Percentiles rank a stretch among this genome's conserved stretches.
Conservation (phyloP, 2,329 filamentous ascomycete genomes). For the Celoporthe dispersa region DNA sequence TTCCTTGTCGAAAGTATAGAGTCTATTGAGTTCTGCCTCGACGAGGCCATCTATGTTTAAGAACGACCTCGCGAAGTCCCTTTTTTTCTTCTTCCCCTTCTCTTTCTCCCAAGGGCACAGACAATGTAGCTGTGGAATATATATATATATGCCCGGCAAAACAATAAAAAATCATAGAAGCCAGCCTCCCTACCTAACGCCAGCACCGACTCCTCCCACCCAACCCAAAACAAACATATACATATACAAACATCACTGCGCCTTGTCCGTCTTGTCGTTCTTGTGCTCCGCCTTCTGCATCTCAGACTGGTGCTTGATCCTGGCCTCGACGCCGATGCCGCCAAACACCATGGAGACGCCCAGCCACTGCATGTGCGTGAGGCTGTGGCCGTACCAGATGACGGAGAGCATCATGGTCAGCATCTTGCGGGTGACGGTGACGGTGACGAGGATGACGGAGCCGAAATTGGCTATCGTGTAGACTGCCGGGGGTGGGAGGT, state of each 20-base stretch:
- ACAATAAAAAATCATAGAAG: neutral
- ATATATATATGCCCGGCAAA: neutral
- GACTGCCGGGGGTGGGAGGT: slow-evolving; percentile 51
- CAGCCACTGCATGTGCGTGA: slow-evolving; percentile 89
- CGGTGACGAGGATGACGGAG: slow-evolving; percentile 88
- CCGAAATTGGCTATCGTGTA: slow-evolving; percentile 93
- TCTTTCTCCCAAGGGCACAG: too few relatives aligned
- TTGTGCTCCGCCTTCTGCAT: slow-evolving; percentile 70
- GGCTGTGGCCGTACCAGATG: slow-evolving; percentile 86
- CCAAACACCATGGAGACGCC: slow-evolving; percentile 93
- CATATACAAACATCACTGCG: neutral
- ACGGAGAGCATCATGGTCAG: slow-evolving; percentile 98
- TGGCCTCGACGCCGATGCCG: slow-evolving; percentile 88
- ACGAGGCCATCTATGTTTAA: too few relatives aligned
- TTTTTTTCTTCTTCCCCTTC: too few relatives aligned
- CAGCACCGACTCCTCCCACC: too few relatives aligned
- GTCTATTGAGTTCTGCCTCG: neutral
- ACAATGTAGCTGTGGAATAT: too few relatives aligned
- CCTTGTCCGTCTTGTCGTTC: neutral
- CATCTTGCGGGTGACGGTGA: slow-evolving; percentile 98
- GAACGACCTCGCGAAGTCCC: too few relatives aligned
- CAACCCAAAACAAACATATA: neutral
- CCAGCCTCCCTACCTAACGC: neutral
- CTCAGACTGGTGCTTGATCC: slow-evolving; percentile 83
- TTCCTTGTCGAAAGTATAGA: neutral